phyloP scores from a whole-genome alignment of 164 flowering plant genomes.

The Nymphaea colorata region DNA sequence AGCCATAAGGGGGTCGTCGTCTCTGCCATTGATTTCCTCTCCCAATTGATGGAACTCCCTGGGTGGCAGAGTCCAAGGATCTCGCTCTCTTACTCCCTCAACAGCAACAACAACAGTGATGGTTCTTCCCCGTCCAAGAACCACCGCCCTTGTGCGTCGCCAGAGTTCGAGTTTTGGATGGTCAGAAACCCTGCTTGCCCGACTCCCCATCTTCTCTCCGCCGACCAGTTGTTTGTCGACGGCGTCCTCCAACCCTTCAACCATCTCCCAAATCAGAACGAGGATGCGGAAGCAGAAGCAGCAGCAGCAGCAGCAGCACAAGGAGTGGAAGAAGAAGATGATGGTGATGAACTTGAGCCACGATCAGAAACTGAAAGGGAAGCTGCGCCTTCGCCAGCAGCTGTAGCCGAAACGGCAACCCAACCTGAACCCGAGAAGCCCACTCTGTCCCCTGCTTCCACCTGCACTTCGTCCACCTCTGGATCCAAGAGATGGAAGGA shows the following conservation, averaged over 20 bases:
- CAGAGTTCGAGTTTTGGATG: slow-evolving; percentile 90
- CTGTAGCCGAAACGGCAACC: neutral
- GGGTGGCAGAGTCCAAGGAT: slow-evolving; percentile 1
- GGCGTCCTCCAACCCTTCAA: slow-evolving; percentile 78
- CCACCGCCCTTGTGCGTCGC: slow-evolving; percentile 27
- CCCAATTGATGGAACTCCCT: neutral
- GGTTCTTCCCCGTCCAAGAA: slow-evolving; percentile 10
- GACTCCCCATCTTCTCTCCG: slow-evolving; percentile 45
- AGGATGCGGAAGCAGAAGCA: slow-evolving; percentile 5
- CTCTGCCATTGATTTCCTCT: neutral
- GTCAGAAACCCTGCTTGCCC: slow-evolving; percentile 50
- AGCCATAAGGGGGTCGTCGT: neutral
- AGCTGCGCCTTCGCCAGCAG: slow-evolving; percentile 12
- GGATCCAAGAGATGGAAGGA: slow-evolving; percentile 70
- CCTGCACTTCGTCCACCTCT: slow-evolving; percentile 5
- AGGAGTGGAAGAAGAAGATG: too few relatives aligned
- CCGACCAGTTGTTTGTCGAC: slow-evolving; percentile 69
- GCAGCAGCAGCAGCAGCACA: neutral
- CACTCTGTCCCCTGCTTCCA: neutral
- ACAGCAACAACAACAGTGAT: slow-evolving; percentile 3
- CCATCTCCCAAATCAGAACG: slow-evolving; percentile 17
- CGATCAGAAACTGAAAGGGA: slow-evolving; percentile 6
- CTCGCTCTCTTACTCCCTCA: neutral
- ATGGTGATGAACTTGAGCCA: neutral
- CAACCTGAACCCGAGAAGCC: neutral